Evolutionary conservation across 73 alveolate species (phyloP).

Genomic region (Paramecium sexaurelia): DNA sequence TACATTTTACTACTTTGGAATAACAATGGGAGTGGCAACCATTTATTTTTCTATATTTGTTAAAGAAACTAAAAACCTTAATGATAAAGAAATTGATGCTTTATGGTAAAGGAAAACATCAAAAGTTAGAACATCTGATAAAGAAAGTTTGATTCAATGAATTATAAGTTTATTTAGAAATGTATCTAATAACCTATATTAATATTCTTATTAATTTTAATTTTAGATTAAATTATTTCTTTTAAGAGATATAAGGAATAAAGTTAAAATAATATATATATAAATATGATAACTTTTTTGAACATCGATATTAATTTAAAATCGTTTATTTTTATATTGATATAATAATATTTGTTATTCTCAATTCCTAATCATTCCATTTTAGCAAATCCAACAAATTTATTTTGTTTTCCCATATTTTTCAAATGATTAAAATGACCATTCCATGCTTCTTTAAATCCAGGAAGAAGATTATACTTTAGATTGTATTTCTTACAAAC

Average conservation of each 20-base stretch:
- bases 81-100: background rate
- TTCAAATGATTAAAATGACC: conserved; percentile 51
- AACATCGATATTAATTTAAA: background rate
- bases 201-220: too few species aligned
- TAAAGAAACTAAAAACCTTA: conserved; percentile 21
- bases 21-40: conserved; percentile 28
- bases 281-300: too few species aligned
- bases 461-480: background rate
- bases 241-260: too few species aligned
- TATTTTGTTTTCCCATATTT: background rate
- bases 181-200: too few species aligned
- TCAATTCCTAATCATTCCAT: background rate
- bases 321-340: background rate
- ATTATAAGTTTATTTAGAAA: background rate
- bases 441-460: conserved; percentile 53
- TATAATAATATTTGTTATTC: background rate
- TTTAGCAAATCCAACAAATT: conserved; percentile 48
- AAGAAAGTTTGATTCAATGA: background rate
- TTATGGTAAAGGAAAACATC: background rate
- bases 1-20: conserved; percentile 43
- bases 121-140: background rate
- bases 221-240: too few species aligned
- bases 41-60: background rate
- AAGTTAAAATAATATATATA: too few species aligned
- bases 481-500: conserved; percentile 24